Evolutionary conservation across 495 filamentous ascomycete species (phyloP).

Genomic region (Aspergillus ellipticus): DNA sequence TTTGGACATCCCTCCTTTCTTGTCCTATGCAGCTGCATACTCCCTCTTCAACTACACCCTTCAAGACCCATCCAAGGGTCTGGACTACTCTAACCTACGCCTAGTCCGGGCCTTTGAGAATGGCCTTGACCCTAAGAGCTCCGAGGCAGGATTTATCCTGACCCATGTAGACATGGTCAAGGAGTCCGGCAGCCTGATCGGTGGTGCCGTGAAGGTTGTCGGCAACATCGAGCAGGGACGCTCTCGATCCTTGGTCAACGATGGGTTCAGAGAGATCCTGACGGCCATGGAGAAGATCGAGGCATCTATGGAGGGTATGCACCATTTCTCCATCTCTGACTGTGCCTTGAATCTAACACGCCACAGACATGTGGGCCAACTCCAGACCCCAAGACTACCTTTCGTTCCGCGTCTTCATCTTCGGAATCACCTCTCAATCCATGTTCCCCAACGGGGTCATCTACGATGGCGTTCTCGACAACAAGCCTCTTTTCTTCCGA

Average conservation of each 20-base stretch:
- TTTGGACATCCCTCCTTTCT: constrained; percentile 65
- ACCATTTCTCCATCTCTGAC: no score
- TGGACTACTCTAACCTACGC: constrained; percentile 70
- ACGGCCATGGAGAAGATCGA: constrained; percentile 67
- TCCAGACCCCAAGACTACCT: constrained; percentile 75
- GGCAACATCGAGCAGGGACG: constrained; percentile 49
- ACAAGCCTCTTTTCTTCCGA: constrained; percentile 68
- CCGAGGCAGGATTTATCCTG: constrained; percentile 86
- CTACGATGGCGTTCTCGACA: constrained; percentile 74
- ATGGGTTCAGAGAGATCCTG: constrained; percentile 59
- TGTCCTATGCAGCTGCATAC: constrained; percentile 92
- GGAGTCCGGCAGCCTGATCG: constrained; percentile 67
- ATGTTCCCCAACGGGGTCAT: constrained; percentile 91
- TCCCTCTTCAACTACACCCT: constrained; percentile 86
- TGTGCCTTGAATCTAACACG: no score
- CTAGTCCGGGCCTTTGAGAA: constrained; percentile 86
- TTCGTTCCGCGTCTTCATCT: constrained; percentile 89
- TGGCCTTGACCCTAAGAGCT: constrained; percentile 79
- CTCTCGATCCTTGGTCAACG: constrained; percentile 56
- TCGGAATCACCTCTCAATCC: constrained; percentile 79
- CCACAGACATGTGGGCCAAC: constrained; percentile 75
- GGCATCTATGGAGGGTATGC: constrained; percentile 68
- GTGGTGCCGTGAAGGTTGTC: constrained; percentile 62
- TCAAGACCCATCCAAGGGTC: constrained; percentile 57
- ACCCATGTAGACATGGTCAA: constrained; percentile 83